Evolutionary conservation across 305 asterid genomes (phyloP).

Genomic region (Withania somnifera): DNA sequence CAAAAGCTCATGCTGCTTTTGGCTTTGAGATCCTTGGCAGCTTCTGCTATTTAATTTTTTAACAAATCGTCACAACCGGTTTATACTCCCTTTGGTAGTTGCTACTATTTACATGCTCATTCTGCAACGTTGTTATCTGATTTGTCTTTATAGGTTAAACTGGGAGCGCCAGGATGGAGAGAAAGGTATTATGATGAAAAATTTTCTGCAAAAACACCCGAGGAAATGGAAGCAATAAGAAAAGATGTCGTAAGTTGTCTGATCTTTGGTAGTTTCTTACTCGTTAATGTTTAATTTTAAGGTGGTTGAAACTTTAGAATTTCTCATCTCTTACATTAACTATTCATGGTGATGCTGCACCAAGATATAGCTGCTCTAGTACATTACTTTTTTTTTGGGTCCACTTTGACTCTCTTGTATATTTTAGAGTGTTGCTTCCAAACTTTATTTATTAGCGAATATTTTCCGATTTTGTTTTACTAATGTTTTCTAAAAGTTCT

Average conservation of each 20-base stretch:
- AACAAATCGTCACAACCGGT: not conserved
- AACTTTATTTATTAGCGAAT: not conserved
- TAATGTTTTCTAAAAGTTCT: not conserved
- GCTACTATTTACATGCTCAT: not conserved
- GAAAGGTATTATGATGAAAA: conserved; percentile 93
- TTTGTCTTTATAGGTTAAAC: conserved; percentile 47
- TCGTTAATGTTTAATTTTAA: not conserved
- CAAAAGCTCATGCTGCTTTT: not conserved
- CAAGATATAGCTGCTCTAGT: not conserved
- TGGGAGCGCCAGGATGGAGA: conserved; percentile 92
- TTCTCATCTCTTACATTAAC: not conserved
- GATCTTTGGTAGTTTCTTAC: not conserved
- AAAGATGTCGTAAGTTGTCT: conserved; percentile 67
- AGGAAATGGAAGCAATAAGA: conserved; percentile 72
- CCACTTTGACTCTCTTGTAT: not conserved
- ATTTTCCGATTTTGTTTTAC: not conserved
- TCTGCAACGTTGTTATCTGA: not conserved
- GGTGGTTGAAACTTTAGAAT: not conserved
- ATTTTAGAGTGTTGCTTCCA: not conserved
- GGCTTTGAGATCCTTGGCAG: not conserved
- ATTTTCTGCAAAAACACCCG: conserved; percentile 62
- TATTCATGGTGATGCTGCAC: not conserved
- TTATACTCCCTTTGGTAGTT: not conserved
- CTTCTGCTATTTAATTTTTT: not conserved
- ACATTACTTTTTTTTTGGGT: not conserved